Conservation (phyloP, 192 early-diverging fungal species). For the Linnemannia hyalina region DNA sequence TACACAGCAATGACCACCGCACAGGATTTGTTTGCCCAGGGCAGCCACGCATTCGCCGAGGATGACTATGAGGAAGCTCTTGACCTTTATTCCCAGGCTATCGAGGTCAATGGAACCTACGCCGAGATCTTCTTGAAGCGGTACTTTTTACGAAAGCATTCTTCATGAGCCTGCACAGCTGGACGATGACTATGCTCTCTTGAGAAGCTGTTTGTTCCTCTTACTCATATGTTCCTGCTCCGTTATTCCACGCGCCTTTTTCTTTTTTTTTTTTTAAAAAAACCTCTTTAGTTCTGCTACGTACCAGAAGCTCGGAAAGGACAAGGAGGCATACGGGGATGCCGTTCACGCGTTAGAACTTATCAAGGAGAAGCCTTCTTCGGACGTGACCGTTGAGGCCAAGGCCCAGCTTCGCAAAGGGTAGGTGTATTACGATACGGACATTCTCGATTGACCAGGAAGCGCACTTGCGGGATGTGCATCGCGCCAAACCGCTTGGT, state of each 20-base stretch:
- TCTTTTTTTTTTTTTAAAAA: no score
- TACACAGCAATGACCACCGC: slow-evolving; percentile 30
- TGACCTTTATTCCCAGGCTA: slow-evolving; percentile 74
- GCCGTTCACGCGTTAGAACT: slow-evolving; percentile 71
- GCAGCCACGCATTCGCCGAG: slow-evolving; percentile 82
- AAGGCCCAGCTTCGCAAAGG: slow-evolving; percentile 79
- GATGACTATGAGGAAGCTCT: slow-evolving; percentile 84
- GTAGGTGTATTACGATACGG: slow-evolving; percentile 22
- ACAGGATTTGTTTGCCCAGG: slow-evolving; percentile 59
- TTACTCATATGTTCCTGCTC: neutral
- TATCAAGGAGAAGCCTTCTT: slow-evolving; percentile 61
- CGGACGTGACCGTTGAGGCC: slow-evolving; percentile 63
- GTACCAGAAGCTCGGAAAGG: slow-evolving; percentile 75
- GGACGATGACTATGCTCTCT: neutral
- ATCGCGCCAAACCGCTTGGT: neutral
- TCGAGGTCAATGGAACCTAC: slow-evolving; percentile 69
- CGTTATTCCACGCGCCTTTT: neutral
- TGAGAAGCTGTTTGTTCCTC: no score
- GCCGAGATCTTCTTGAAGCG: slow-evolving; percentile 76
- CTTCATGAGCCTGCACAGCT: neutral
- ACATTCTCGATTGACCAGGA: neutral
- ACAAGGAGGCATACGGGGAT: slow-evolving; percentile 73
- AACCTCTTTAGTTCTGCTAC: slow-evolving; percentile 63
- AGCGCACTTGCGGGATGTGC: neutral
- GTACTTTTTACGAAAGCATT: slow-evolving; percentile 27